A percentile compares a stretch with the other conserved stretches of the same genome.
Evolutionary conservation across 108 stramenopile genomes (phyloP).

Genomic region (Pelagomonas calceolata): DNA sequence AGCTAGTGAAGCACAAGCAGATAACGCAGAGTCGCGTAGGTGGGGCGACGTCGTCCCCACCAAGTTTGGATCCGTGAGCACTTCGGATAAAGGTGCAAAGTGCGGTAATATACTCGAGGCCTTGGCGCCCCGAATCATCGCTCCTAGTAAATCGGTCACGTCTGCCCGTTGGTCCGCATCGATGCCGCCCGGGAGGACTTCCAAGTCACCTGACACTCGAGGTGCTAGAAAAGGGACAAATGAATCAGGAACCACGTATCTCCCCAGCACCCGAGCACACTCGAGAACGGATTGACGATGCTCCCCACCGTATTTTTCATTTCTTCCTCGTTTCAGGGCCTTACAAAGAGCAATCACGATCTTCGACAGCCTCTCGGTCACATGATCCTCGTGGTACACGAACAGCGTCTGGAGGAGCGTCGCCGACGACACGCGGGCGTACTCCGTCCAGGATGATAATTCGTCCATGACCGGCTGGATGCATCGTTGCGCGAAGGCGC

Average conservation of each 20-base stretch:
- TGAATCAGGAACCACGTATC: conserved; percentile 13
- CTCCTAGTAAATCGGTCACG: background rate
- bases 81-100: background rate
- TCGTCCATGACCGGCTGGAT: conserved; percentile 53
- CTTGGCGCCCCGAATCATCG: background rate
- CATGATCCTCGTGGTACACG: conserved; percentile 49
- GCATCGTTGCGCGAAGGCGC: conserved; percentile 49
- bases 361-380: conserved; percentile 12
- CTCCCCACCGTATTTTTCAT: background rate
- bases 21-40: background rate
- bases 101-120: background rate
- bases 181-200: background rate
- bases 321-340: background rate
- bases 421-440: conserved; percentile 30
- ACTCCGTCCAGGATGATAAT: conserved; percentile 43
- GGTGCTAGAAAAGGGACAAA: conserved; percentile 7
- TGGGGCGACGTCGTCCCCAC: background rate
- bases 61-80: background rate
- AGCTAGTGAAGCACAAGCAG: too few species aligned
- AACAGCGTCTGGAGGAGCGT: conserved; percentile 30
- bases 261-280: background rate
- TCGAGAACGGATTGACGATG: background rate
- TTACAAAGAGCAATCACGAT: background rate
- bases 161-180: background rate
- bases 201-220: conserved; percentile 5